Base-by-base conservation (phyloP, 179 eudicot species). In the Beta macrorhiza region DNA sequence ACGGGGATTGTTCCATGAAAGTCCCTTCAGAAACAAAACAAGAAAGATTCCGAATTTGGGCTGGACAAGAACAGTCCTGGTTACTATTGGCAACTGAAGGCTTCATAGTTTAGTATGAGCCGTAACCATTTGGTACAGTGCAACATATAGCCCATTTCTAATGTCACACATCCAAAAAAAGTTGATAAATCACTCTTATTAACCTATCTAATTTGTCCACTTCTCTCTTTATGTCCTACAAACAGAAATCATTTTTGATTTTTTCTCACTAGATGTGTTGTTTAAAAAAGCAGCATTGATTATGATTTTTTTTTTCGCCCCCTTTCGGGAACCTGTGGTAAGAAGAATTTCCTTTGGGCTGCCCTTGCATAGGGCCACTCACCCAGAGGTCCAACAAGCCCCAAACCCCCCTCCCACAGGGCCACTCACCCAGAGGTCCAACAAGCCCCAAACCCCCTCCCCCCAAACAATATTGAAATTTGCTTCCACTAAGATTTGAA, bases 61-160 rank as follows among this genome's bases (percentile, higher is more conserved):
- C 52, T 44, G 72, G 72, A 68, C 72, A n/a, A 68, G 6, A 42
- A 37, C 53, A 49, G 11, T 49, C 53, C 10, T 49, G 53, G 53
- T 49, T 49, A 5, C 53, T 37, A 49, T 49, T 49, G 7, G 53
- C 10, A 37, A 17, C 32, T 51, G 22, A n/a, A 1, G 15, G 13
- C 75, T 59, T 15, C 64, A 59, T 12, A 15, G 64, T 17, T 42
- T 68, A 8, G 42, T 14, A 25, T 53, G 62, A 73, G 61, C 61
- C 76, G 61, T 73, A 1, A 73, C 19, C 76, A 14, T 49, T 73
- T 55, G 45, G 76, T 22, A 15, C 58, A 51, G 37, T 73, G 61
- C 19, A 67, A 42, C 72, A 44, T 15, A 14, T 25, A 73, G 76
- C 76, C 76, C 76, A 73, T 68, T 65, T 29, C 70, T 32, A 14